Conservation (phyloP, 495 filamentous ascomycete genomes). For the Aspergillus nidulans region DNA sequence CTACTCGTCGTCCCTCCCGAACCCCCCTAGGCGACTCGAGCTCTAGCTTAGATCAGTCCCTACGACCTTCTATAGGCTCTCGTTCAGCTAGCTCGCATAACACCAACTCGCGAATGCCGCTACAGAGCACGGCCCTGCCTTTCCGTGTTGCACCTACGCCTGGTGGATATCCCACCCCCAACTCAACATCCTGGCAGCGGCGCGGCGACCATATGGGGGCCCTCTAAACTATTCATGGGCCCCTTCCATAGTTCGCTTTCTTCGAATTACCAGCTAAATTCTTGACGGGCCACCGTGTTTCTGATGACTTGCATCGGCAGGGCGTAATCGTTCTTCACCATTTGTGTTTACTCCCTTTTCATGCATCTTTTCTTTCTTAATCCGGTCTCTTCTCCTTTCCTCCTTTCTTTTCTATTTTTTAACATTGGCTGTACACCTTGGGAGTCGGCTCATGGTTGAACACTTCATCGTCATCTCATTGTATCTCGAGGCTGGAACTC, state of each 20-base stretch:
- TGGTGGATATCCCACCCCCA: constrained; percentile 36
- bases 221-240: not conserved
- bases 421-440: not conserved
- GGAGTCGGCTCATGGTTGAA: not conserved
- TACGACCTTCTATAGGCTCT: constrained; percentile 31
- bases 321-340: constrained; percentile 18
- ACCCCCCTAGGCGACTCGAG: constrained; percentile 32
- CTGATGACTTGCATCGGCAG: constrained; percentile 19
- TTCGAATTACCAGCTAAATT: not conserved
- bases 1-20: constrained; percentile 36
- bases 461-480: not conserved
- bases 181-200: constrained; percentile 32
- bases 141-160: constrained; percentile 42
- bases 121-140: constrained; percentile 38
- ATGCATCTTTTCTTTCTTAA: not conserved
- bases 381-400: not conserved
- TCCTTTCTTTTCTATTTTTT: too few relatives aligned
- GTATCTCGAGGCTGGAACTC: constrained; percentile 17
- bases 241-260: not conserved
- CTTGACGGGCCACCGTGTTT: constrained; percentile 8
- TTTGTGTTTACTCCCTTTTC: not conserved
- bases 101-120: constrained; percentile 30
- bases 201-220: constrained; percentile 21
- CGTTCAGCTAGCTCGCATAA: constrained; percentile 39
- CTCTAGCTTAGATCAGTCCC: constrained; percentile 35